phyloP scores from a whole-genome alignment of 352 stramenopile genomes.

The Phytophthora capsici region DNA sequence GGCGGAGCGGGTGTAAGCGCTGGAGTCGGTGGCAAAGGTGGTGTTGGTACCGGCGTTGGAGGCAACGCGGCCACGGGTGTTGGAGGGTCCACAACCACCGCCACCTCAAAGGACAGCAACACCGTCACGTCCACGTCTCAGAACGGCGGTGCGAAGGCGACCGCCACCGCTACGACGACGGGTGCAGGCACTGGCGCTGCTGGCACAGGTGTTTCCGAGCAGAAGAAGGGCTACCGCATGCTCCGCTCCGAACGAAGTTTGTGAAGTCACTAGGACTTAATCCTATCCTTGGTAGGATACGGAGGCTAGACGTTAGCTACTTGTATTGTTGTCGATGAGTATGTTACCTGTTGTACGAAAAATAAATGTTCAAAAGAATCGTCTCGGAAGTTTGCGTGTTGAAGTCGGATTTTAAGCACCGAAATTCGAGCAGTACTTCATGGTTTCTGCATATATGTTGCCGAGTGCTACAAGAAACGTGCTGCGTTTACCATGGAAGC shows the following conservation, averaged over 20 bases:
- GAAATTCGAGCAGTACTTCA: no score
- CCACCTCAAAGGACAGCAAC: background rate
- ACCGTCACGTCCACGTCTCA: background rate
- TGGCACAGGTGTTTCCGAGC: background rate
- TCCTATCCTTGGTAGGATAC: background rate
- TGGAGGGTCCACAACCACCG: background rate
- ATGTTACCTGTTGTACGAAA: background rate
- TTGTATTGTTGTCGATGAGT: background rate
- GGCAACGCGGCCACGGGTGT: background rate
- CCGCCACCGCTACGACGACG: background rate
- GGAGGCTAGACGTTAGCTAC: background rate
- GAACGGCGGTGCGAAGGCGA: background rate
- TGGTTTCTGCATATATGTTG: no score
- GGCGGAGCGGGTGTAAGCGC: background rate
- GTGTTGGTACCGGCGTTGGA: background rate
- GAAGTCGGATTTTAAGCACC: no score
- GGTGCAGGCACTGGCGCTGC: conserved; percentile 3
- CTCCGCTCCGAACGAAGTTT: background rate
- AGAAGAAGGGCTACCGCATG: conserved; percentile 6
- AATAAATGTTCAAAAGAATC: background rate
- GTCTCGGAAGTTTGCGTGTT: background rate
- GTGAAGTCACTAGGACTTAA: background rate
- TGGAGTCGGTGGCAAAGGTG: background rate
- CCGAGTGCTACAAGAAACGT: no score
- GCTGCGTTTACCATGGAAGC: conserved; percentile 43